Base-by-base conservation (phyloP, 2,329 filamentous ascomycete species). In the Colletotrichum sp. region DNA sequence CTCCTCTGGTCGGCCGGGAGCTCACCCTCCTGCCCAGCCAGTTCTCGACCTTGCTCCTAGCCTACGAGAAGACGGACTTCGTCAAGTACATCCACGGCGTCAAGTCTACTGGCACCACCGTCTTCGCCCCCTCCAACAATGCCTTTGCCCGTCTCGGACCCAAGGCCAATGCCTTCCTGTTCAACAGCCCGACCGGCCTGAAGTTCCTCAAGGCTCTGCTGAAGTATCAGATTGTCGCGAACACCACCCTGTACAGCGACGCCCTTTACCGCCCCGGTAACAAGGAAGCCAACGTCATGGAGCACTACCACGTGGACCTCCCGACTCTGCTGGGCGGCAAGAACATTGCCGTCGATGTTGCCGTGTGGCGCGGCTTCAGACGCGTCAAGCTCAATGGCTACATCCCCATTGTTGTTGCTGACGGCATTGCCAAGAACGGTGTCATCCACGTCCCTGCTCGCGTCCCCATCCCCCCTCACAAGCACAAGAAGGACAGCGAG, bases 221-320 rank as follows among this genome's bases (percentile, higher is more conserved):
- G 18, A 88, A 95, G 86, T 98, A 98, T 82, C 94, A 96, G 81
- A 89, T 96, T 65, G 93, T 94, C 2, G 89, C 92, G 57, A 92
- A 95, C 80, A 89, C 92, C 75, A 96, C 94, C 0, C 86, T 98
- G 0, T 98, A 98, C 88, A 95, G 93, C 8, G 96, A 98, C 81
- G 94, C 93, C 7, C 95, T 93, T 82, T 97, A 96, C 86, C 89
- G 89, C 13, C 80, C 80, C 5, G 82, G 83, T 1, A 79, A 81
- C 2, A 80, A 83, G 57, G 81, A 80, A 15, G 77, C 69, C 5
- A 80, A 80, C 5, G 82, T 85, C 26, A 84, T 86, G 72, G 88
- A 89, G 65, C 89, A 92, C 79, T 92, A 89, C 82, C 92, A 93
- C 82, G 87, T 94, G 78, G 93, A 96, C 79, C 87, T 98, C 3